These are phyloP conservation scores for Pachyrhizus erosus DNA, from an alignment of 306 rosid genomes.

Conservation along the genomic window DNA sequence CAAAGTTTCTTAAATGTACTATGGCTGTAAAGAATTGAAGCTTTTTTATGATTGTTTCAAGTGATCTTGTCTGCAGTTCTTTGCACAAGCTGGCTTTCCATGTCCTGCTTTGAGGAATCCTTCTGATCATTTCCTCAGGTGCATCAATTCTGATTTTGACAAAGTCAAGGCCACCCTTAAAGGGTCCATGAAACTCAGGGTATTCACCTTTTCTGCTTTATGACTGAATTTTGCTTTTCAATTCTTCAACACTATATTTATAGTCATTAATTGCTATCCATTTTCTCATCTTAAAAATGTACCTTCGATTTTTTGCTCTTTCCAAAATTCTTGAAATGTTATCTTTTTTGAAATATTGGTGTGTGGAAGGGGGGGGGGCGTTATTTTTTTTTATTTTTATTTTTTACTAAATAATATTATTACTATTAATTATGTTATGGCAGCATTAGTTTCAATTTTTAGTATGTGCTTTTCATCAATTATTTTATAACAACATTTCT, in stretches of 20 bases:
- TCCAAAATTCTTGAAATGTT: neutral
- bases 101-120: constrained; percentile 99
- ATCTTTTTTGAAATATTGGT: neutral
- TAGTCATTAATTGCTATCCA: neutral
- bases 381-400: neutral
- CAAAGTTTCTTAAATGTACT: neutral
- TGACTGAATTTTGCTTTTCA: constrained; percentile 2
- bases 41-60: neutral
- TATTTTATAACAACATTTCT: neutral
- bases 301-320: neutral
- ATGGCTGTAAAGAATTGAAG: constrained; percentile 17
- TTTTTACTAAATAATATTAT: too few species aligned
- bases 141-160: constrained; percentile 94
- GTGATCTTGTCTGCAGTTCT: constrained; percentile 67
- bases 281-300: neutral
- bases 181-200: constrained; percentile 95
- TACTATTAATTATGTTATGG: neutral
- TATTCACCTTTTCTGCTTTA: constrained; percentile 37
- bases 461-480: neutral
- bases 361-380: neutral
- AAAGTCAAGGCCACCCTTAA: constrained; percentile 86
- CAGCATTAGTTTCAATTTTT: neutral
- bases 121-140: constrained; percentile 95
- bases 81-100: constrained; percentile 97
- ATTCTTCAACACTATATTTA: neutral